Percentiles rank a stretch among this genome's conserved stretches.
These are phyloP conservation scores for Hypoxylon sp. DNA, from an alignment of 2,329 filamentous ascomycete genomes.

Conservation along the genomic window DNA sequence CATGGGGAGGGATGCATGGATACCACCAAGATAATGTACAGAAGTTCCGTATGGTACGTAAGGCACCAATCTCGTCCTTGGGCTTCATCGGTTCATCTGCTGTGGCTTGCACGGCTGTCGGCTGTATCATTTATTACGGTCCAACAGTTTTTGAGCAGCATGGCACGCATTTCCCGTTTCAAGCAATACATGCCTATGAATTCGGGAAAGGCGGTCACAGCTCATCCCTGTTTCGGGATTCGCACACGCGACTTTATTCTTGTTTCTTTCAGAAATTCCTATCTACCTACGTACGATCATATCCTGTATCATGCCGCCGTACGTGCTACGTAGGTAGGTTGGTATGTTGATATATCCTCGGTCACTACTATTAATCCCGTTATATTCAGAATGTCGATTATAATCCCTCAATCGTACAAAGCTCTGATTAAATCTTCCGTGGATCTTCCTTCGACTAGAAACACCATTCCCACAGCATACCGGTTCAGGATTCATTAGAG, in stretches of 20 bases:
- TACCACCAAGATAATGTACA: constrained; percentile 6
- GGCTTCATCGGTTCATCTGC: constrained; percentile 47
- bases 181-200: constrained; percentile 28
- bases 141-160: constrained; percentile 37
- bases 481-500: constrained; percentile 25
- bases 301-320: constrained; percentile 19
- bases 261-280: constrained; percentile 20
- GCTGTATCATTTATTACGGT: constrained; percentile 37
- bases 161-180: constrained; percentile 45
- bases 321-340: constrained; percentile 8
- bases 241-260: constrained; percentile 37
- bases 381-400: constrained; percentile 14
- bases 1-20: neutral
- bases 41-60: constrained; percentile 29
- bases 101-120: constrained; percentile 27
- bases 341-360: constrained; percentile 12
- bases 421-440: constrained; percentile 23
- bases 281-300: neutral
- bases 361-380: constrained; percentile 8
- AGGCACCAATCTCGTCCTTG: constrained; percentile 47
- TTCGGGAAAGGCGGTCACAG: constrained; percentile 47
- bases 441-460: constrained; percentile 33
- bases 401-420: constrained; percentile 4
- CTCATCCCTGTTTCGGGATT: constrained; percentile 39
- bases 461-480: constrained; percentile 22